Conservation (phyloP, 176 grass and related monocot genomes). For the Ananas comosus region DNA sequence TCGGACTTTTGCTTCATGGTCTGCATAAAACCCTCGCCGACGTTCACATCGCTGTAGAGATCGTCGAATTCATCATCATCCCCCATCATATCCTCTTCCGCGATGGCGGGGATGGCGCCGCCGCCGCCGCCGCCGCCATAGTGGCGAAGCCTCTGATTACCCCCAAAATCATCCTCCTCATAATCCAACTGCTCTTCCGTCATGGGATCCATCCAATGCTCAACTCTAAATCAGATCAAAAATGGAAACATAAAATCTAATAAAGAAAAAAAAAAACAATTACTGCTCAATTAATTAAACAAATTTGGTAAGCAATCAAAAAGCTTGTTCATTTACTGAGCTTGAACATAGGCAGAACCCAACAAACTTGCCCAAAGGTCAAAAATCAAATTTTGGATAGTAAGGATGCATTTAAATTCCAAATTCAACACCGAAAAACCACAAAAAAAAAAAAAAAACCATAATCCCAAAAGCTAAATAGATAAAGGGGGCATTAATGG, state of each 20-base stretch:
- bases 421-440: too few species aligned
- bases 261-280: neutral
- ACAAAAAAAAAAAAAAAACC: too few species aligned
- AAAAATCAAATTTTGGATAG: too few species aligned
- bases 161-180: constrained; percentile 3
- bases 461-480: too few species aligned
- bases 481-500: too few species aligned
- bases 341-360: too few species aligned
- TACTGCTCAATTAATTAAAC: neutral
- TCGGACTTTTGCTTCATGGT: neutral
- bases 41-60: constrained; percentile 15
- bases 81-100: constrained; percentile 18
- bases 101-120: constrained; percentile 7
- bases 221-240: neutral
- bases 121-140: constrained; percentile 4
- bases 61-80: constrained; percentile 21
- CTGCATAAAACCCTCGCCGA: constrained; percentile 12
- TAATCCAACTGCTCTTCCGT: constrained; percentile 11
- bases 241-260: too few species aligned
- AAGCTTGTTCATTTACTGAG: neutral
- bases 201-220: constrained; percentile 5
- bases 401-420: too few species aligned
- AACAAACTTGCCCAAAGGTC: too few species aligned
- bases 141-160: neutral
- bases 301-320: neutral